These are phyloP conservation scores for Calonectria pauciramosa DNA, from an alignment of 2,329 filamentous ascomycete genomes.

Conservation along the genomic window DNA sequence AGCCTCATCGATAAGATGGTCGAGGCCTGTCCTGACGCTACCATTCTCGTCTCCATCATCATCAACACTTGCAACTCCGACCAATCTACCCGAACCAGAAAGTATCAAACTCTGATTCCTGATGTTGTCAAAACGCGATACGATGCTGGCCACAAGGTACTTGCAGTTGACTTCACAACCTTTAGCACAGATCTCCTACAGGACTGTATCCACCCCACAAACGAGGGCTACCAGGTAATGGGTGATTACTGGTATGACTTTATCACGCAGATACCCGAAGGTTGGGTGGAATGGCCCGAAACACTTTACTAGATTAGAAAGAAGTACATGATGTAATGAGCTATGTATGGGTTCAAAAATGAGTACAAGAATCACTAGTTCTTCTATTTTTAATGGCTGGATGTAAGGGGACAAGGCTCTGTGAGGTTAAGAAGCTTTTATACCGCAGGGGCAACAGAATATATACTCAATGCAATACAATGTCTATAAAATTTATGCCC, in stretches of 20 bases:
- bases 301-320: accelerated
- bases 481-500: neutral
- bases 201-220: constrained; percentile 52
- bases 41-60: constrained; percentile 28
- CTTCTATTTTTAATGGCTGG: neutral
- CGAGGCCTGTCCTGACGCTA: constrained; percentile 26
- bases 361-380: neutral
- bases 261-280: constrained; percentile 48
- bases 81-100: constrained; percentile 9
- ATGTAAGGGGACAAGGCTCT: neutral
- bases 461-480: neutral
- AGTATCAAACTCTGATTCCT: constrained; percentile 48
- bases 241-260: constrained; percentile 54
- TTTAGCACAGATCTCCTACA: constrained; percentile 39
- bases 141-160: constrained; percentile 42
- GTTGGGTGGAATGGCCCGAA: constrained; percentile 39
- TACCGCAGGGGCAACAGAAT: neutral
- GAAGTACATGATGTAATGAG: neutral
- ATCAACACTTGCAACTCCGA: constrained; percentile 20
- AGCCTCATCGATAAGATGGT: constrained; percentile 30
- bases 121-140: constrained; percentile 40
- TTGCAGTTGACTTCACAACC: constrained; percentile 49
- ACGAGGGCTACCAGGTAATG: constrained; percentile 47
- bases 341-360: neutral
- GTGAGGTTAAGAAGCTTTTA: neutral